Percentiles rank a stretch among this genome's conserved stretches.
These are phyloP conservation scores for Plenodomus lindquistii DNA, from an alignment of 2,329 filamentous ascomycete species.

Conservation along the genomic window DNA sequence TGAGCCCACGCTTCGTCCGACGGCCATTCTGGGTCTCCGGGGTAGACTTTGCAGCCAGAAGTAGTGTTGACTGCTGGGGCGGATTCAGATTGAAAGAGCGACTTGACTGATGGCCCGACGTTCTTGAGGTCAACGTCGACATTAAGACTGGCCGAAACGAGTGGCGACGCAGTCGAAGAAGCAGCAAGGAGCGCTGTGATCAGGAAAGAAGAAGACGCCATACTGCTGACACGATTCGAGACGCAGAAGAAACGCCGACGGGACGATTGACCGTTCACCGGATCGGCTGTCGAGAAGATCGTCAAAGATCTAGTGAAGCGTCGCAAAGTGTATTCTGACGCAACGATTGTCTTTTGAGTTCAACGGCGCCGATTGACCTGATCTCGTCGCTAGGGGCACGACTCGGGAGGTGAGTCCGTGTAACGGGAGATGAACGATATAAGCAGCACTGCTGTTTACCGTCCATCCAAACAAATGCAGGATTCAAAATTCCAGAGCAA, in stretches of 20 bases:
- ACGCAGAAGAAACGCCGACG: neutral
- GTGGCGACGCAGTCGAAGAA: conserved; percentile 23
- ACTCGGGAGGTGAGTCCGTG: neutral
- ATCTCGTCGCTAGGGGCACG: neutral
- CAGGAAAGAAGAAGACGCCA: conserved; percentile 22
- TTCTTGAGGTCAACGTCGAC: conserved; percentile 25
- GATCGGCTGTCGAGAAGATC: neutral
- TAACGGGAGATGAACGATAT: conserved; percentile 5
- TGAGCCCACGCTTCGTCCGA: conserved; percentile 49
- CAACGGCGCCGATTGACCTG: neutral
- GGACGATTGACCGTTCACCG: no score
- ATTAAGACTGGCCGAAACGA: conserved; percentile 15
- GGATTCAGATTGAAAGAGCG: conserved; percentile 24
- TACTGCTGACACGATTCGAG: conserved; percentile 10
- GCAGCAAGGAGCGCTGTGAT: conserved; percentile 27
- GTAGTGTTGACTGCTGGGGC: conserved; percentile 11
- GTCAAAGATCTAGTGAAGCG: neutral
- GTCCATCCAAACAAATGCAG: no score
- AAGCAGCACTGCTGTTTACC: neutral
- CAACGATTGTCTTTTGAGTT: neutral
- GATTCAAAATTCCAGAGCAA: neutral
- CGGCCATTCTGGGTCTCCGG: conserved; percentile 55
- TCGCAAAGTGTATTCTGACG: neutral
- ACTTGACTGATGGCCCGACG: conserved; percentile 20
- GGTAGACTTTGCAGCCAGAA: conserved; percentile 54